These are phyloP conservation scores for Geopyxis carbonaria DNA, from an alignment of 495 filamentous ascomycete genomes.

Conservation along the genomic window DNA sequence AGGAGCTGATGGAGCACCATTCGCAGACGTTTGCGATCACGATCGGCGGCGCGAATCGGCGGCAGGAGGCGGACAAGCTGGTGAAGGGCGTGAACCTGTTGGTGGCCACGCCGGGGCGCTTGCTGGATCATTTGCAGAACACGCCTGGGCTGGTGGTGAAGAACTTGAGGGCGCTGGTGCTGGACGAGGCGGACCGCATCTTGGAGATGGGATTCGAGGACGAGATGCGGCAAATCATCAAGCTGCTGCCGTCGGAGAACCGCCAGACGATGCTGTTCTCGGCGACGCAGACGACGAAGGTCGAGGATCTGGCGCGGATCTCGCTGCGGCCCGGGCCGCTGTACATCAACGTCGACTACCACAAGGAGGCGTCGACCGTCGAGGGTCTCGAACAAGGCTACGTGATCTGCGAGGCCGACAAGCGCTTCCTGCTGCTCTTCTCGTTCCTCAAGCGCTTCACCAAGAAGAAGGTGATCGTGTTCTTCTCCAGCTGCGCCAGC, in stretches of 20 bases:
- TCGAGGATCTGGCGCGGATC: slow-evolving; percentile 88
- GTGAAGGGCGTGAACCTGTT: slow-evolving; percentile 85
- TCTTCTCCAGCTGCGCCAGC: slow-evolving; percentile 83
- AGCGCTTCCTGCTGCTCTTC: slow-evolving; percentile 86
- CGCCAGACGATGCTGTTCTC: slow-evolving; percentile 95
- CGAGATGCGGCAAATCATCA: slow-evolving; percentile 93
- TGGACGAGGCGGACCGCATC: slow-evolving; percentile 87
- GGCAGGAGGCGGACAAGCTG: slow-evolving; percentile 87
- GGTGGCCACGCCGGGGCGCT: slow-evolving; percentile 79
- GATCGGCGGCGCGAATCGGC: slow-evolving; percentile 84
- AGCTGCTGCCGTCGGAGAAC: slow-evolving; percentile 77
- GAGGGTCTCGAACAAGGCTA: slow-evolving; percentile 91
- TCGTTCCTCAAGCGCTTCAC: slow-evolving; percentile 84
- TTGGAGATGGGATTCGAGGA: slow-evolving; percentile 97
- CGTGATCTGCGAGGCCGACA: slow-evolving; percentile 79
- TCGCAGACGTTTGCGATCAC: slow-evolving; percentile 92
- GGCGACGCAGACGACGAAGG: slow-evolving; percentile 94
- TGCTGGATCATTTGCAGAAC: slow-evolving; percentile 90
- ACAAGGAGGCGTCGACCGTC: slow-evolving; percentile 67
- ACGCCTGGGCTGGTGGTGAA: slow-evolving; percentile 85
- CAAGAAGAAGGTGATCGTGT: slow-evolving; percentile 93
- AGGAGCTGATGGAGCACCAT: slow-evolving; percentile 73
- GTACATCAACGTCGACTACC: slow-evolving; percentile 84
- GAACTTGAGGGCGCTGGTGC: slow-evolving; percentile 73
- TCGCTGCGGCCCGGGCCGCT: slow-evolving; percentile 80